phyloP scores from a whole-genome alignment of 2,329 filamentous ascomycete species.

The Daldinia eschscholtzii region DNA sequence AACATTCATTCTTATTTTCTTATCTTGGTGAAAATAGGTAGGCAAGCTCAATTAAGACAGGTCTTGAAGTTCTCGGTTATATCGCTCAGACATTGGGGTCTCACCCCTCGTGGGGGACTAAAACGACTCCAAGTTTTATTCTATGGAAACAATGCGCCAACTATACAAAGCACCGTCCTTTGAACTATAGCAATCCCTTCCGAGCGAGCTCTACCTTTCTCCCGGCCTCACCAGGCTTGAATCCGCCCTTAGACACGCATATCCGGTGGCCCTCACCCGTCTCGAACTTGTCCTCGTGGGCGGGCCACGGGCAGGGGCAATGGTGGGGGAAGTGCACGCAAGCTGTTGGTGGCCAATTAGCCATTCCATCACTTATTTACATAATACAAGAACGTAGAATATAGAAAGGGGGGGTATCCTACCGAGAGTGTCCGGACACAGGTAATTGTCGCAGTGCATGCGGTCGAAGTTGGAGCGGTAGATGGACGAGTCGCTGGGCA shows the following conservation, averaged over 20 bases:
- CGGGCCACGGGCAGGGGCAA: slow-evolving; percentile 89
- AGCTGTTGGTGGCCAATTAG: slow-evolving; percentile 58
- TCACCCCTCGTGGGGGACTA: background rate
- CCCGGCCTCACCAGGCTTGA: slow-evolving; percentile 76
- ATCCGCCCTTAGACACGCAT: slow-evolving; percentile 81
- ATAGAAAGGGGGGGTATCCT: slow-evolving; percentile 15
- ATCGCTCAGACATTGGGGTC: background rate
- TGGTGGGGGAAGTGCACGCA: slow-evolving; percentile 98
- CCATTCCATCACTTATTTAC: background rate
- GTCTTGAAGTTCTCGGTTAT: background rate
- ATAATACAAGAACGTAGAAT: slow-evolving; percentile 1
- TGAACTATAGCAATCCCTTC: slow-evolving; percentile 76
- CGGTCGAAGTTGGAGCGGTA: slow-evolving; percentile 65
- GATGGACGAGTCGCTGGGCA: slow-evolving; percentile 83
- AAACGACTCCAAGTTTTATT: background rate
- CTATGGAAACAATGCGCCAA: slow-evolving; percentile 20
- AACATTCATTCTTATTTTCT: slow-evolving; percentile 28
- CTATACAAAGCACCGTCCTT: background rate
- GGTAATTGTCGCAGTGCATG: slow-evolving; percentile 93
- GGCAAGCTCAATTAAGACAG: background rate
- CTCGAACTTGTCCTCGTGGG: slow-evolving; percentile 83
- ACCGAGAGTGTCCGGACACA: slow-evolving; percentile 89
- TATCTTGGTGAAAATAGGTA: background rate
- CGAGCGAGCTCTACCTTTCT: slow-evolving; percentile 84
- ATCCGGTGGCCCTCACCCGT: slow-evolving; percentile 77